Evolutionary conservation across 371 early-diverging fungal genomes (phyloP).

Genomic region (Funneliformis caledonium): DNA sequence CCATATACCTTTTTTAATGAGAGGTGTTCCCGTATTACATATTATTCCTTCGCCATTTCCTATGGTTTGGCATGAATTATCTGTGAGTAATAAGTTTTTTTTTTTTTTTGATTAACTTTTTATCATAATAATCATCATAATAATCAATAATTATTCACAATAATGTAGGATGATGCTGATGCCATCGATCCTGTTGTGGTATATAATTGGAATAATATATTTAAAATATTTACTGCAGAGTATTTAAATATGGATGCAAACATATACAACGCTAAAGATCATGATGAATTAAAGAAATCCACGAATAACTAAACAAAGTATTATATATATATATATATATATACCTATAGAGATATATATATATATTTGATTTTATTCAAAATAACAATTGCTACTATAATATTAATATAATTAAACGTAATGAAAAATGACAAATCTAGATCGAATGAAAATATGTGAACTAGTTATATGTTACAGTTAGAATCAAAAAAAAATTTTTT

Average conservation of each 20-base stretch:
- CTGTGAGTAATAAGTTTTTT: conserved; percentile 48
- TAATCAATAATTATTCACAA: neutral
- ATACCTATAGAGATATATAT: no score
- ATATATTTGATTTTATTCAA: no score
- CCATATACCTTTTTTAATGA: conserved; percentile 85
- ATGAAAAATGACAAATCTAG: no score
- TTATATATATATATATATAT: no score
- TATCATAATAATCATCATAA: neutral
- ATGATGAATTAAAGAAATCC: neutral
- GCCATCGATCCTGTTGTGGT: conserved; percentile 54
- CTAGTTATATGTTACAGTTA: no score
- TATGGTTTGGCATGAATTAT: conserved; percentile 82
- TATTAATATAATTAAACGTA: no score
- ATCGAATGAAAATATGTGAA: no score
- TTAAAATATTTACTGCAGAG: conserved; percentile 61
- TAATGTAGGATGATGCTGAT: conserved; percentile 49
- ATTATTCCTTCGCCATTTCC: conserved; percentile 93
- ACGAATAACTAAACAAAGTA: no score
- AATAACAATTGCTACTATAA: no score
- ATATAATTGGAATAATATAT: conserved; percentile 55
- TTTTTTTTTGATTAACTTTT: neutral
- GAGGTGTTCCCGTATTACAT: conserved; percentile 87
- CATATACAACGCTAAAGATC: neutral
- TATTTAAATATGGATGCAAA: conserved; percentile 54
- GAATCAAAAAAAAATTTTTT: no score